Percentiles rank a stretch among this genome's conserved stretches.
Conservation (phyloP, 2,329 filamentous ascomycete species). For the Neonectria punicea region DNA sequence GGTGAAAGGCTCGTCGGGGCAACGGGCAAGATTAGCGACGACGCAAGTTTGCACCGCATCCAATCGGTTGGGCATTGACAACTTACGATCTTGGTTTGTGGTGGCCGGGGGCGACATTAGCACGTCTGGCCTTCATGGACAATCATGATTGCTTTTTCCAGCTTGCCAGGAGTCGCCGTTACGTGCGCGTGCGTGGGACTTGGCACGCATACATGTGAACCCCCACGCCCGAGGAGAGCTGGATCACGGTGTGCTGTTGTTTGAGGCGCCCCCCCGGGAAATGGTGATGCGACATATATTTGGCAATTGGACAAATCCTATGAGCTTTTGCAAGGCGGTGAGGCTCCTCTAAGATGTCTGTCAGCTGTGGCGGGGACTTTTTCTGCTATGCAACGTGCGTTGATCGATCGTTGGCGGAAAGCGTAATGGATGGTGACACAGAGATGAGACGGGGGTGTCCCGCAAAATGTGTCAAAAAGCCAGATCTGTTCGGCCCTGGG, state of each 20-base stretch:
- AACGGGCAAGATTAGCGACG: conserved; percentile 42
- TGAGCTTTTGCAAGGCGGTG: conserved; percentile 36
- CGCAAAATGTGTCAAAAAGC: conserved; percentile 47
- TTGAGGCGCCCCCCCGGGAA: conserved; percentile 10
- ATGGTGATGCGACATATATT: conserved; percentile 27
- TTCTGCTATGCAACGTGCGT: conserved; percentile 23
- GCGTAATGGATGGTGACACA: conserved; percentile 44
- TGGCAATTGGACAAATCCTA: conserved; percentile 27
- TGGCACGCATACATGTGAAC: conserved; percentile 30
- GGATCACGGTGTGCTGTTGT: conserved; percentile 1
- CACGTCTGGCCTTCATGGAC: conserved; percentile 30
- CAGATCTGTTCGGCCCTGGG: conserved; percentile 42
- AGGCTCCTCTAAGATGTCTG: conserved; percentile 20
- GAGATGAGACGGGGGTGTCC: conserved; percentile 46
- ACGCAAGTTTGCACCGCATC: conserved; percentile 32
- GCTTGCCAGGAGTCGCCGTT: conserved; percentile 32
- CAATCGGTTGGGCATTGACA: conserved; percentile 40
- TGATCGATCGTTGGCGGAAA: conserved; percentile 38
- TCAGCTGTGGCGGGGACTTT: conserved; percentile 27
- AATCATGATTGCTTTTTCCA: conserved; percentile 37
- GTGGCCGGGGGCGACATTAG: conserved; percentile 34
- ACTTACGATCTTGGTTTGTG: conserved; percentile 37
- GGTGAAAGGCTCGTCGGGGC: conserved; percentile 29
- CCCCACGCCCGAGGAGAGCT: conserved; percentile 30
- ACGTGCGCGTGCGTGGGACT: conserved; percentile 20